Conservation (phyloP, 148 eudicot genomes). For the Silene latifolia region DNA sequence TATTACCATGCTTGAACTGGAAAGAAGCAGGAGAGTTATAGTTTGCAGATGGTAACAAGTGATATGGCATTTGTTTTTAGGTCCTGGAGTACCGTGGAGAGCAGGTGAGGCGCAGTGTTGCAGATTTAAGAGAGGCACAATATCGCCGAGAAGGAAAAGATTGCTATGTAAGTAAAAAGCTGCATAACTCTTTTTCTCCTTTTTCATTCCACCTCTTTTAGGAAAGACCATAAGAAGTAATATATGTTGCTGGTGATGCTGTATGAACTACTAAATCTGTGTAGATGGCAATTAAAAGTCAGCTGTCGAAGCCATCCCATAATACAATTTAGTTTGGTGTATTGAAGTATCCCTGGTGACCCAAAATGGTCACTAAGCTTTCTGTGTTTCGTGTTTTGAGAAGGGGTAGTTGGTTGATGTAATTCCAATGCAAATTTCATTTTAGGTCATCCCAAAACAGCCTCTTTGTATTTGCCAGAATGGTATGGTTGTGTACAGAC, state of each 20-base stretch:
- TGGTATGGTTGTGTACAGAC: background rate
- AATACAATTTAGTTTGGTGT: background rate
- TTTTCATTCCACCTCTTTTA: background rate
- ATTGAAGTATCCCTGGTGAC: background rate
- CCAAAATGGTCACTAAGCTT: background rate
- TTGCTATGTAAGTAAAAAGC: constrained; percentile 76
- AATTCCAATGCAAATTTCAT: background rate
- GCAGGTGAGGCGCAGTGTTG: constrained; percentile 84
- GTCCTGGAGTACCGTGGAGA: constrained; percentile 95
- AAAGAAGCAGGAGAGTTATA: background rate
- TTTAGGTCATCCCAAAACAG: background rate
- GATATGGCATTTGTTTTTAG: constrained; percentile 34
- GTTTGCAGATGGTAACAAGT: constrained; percentile 4
- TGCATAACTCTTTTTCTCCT: background rate
- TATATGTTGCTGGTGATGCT: background rate
- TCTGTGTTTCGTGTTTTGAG: background rate
- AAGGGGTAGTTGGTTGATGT: background rate
- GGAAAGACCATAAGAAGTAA: background rate
- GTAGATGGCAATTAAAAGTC: background rate
- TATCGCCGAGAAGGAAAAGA: constrained; percentile 83
- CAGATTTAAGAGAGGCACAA: constrained; percentile 81
- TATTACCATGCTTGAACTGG: background rate
- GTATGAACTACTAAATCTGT: background rate
- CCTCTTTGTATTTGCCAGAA: background rate
- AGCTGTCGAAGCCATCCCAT: background rate